Base-by-base conservation (phyloP, 2,329 filamentous ascomycete genomes). In the Fusarium sp. region DNA sequence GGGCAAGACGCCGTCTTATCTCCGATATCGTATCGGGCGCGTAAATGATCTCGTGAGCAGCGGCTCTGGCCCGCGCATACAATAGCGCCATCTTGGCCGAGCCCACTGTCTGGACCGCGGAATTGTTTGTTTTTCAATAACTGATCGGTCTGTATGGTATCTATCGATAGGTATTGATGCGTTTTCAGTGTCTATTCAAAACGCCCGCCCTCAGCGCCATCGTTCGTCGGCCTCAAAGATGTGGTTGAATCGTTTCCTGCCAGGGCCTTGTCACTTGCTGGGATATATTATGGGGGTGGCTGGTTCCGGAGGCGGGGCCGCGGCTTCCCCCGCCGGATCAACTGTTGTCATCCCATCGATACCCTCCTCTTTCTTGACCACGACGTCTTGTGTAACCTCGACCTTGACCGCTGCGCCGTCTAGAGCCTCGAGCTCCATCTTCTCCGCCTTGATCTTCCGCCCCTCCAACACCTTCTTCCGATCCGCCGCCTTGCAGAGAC, bases 401-500 rank as follows among this genome's bases (percentile, higher is more conserved):
- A 68, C 68, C 59, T 80, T 79, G 67, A 79, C 72, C 25, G 68
- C 63, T 29, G 74, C 63, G n/a, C 66, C 72, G 29, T 72, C 63
- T 36, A 74, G 68, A 47, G 67, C 69, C 65, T 82, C 77, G 6
- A 79, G 65, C 69, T 80, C 68, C 7, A 73, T 25, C 40, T 73
- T 74, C 65, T 83, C 80, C 47, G 79, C 75, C 63, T 79, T 80
- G 36, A 82, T 77, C 81, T 86, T 91, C 73, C 87, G 87, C 27
- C 88, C 89, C 68, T 89, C 87, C 9, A 83, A 80, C 6, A 92
- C 89, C 83, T 93, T 91, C 61, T 88, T 90, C 79, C 87, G 85
- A 70, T 95, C 90, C 31, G 93, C 93, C 13, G 90, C 89, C 80
- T 88, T 91, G 84, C 97, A 99, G 68, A 98, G 82, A 5, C 94